These are phyloP conservation scores for Fraxinus xanthoxyloides DNA, from an alignment of 305 asterid species.

Conservation along the genomic window DNA sequence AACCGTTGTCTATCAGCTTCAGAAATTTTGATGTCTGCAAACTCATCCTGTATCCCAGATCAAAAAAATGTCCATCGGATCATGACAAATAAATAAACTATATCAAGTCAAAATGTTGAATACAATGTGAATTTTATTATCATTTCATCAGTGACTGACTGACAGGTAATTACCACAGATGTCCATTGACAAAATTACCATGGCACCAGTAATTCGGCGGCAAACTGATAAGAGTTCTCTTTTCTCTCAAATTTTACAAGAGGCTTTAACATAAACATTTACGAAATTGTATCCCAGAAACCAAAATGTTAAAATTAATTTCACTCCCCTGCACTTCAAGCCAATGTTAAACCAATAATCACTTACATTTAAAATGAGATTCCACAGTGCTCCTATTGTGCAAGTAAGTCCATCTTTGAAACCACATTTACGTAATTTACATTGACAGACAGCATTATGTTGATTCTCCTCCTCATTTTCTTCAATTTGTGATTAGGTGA, in stretches of 20 bases:
- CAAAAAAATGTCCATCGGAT: constrained; percentile 2
- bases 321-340: neutral
- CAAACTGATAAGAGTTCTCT: neutral
- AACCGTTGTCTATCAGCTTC: constrained; percentile 48
- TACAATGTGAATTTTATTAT: neutral
- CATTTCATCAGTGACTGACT: neutral
- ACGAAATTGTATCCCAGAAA: neutral
- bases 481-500: neutral
- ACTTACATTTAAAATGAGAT: neutral
- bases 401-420: neutral
- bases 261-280: neutral
- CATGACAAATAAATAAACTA: constrained; percentile 6
- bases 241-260: neutral
- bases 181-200: neutral
- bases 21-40: constrained; percentile 42
- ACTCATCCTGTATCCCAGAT: constrained; percentile 46
- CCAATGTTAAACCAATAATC: neutral
- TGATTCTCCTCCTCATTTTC: neutral
- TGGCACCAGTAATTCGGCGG: neutral
- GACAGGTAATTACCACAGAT: neutral
- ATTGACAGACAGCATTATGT: neutral
- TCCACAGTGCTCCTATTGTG: neutral
- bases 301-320: neutral
- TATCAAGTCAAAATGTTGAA: neutral
- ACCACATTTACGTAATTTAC: neutral